phyloP scores from a whole-genome alignment of 164 flowering plant genomes.

The Sextonia rubra region DNA sequence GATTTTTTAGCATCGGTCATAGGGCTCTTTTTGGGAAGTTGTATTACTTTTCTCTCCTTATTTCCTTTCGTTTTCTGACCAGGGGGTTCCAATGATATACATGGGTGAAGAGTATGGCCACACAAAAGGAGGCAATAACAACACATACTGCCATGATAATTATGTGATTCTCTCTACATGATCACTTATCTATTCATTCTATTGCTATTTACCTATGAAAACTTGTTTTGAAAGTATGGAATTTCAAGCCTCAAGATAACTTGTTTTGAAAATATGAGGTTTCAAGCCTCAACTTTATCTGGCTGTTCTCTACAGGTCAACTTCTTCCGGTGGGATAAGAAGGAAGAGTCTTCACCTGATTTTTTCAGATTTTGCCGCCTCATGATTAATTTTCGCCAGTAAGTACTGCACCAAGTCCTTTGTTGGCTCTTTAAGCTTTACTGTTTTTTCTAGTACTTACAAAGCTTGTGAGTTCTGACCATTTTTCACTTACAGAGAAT shows the following conservation, averaged over 20 bases:
- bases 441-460: background rate
- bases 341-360: conserved; percentile 66
- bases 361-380: conserved; percentile 85
- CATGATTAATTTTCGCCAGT: conserved; percentile 74
- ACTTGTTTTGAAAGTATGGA: background rate
- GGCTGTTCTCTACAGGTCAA: conserved; percentile 54
- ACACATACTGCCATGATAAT: conserved; percentile 93
- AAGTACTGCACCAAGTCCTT: conserved; percentile 11
- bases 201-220: background rate
- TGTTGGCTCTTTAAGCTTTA: background rate
- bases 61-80: conserved; percentile 21
- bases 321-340: conserved; percentile 91
- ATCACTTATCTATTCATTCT: background rate
- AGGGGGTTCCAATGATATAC: conserved; percentile 96
- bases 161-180: conserved; percentile 40
- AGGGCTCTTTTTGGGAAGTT: background rate
- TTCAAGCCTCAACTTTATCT: background rate
- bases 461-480: background rate
- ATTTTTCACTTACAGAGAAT: conserved; percentile 43
- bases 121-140: conserved; percentile 97
- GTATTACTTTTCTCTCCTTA: conserved; percentile 11
- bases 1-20: background rate
- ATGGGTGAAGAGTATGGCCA: conserved; percentile 99
- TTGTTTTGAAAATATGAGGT: background rate
- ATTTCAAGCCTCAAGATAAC: too few species aligned